Conservation (phyloP, 768 basidiomycete species). For the Tephrocybe sp. region DNA sequence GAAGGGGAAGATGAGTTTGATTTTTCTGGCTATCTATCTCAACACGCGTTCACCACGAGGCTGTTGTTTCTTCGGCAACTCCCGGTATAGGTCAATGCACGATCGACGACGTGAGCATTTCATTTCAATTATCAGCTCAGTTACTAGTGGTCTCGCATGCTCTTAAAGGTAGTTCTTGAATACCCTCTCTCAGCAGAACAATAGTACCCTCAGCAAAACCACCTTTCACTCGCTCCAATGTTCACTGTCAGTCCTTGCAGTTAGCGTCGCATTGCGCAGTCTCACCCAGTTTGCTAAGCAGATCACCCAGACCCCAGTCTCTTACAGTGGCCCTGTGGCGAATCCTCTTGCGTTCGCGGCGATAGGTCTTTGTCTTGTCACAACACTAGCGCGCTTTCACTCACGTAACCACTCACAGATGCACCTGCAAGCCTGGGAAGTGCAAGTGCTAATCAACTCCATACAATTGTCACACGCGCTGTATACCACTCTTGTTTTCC, state of each 20-base stretch:
- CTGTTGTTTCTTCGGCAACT: conserved; percentile 29
- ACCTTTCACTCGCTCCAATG: conserved; percentile 27
- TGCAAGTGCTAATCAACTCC: conserved; percentile 78
- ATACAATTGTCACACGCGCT: no score
- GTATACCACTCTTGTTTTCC: no score
- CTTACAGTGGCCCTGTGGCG: conserved; percentile 46
- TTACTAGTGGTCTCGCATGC: no score
- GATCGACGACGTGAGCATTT: no score
- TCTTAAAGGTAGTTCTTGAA: no score
- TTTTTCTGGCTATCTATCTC: conserved; percentile 22
- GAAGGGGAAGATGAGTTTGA: conserved; percentile 11
- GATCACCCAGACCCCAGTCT: conserved; percentile 39
- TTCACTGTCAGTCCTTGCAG: conserved; percentile 33
- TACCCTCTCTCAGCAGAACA: background rate
- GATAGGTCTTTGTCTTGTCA: conserved; percentile 31
- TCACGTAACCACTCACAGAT: conserved; percentile 35
- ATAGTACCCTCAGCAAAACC: background rate
- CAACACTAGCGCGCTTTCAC: background rate
- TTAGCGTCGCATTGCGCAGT: conserved; percentile 1
- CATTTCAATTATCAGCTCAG: no score
- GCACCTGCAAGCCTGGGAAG: conserved; percentile 57
- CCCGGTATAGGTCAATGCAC: conserved; percentile 22
- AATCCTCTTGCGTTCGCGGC: conserved; percentile 51
- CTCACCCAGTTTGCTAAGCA: conserved; percentile 15
- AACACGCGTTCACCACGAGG: conserved; percentile 51